Evolutionary conservation across 106 monocot species (phyloP).

Genomic region (Platanthera zijinensis): DNA sequence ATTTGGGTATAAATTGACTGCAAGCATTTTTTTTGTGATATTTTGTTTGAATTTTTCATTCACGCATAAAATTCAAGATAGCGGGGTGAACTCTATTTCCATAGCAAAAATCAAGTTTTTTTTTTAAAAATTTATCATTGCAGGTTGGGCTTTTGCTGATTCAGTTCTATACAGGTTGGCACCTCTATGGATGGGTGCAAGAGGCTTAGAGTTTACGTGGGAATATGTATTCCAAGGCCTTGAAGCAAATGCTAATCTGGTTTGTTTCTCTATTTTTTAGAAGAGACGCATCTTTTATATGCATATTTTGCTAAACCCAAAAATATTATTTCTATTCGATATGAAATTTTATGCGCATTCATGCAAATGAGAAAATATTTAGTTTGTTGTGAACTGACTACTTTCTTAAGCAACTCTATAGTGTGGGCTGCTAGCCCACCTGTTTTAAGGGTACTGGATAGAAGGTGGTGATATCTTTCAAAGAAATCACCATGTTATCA

Average conservation of each 20-base stretch:
- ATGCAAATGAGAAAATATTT: too few relatives aligned
- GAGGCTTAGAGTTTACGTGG: slow-evolving; percentile 76
- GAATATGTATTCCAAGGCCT: slow-evolving; percentile 65
- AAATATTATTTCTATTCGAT: too few relatives aligned
- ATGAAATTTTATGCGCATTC: too few relatives aligned
- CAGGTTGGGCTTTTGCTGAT: slow-evolving; percentile 84
- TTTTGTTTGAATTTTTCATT: not conserved
- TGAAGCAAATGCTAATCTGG: slow-evolving; percentile 78
- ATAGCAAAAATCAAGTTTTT: too few relatives aligned
- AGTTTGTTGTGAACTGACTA: too few relatives aligned
- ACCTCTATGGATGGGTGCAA: slow-evolving; percentile 75
- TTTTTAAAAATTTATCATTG: slow-evolving; percentile 1
- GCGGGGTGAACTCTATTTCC: not conserved
- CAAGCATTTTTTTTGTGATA: not conserved
- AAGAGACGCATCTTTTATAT: too few relatives aligned
- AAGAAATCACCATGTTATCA: not conserved
- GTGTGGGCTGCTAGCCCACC: too few relatives aligned
- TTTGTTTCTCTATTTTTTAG: slow-evolving; percentile 9
- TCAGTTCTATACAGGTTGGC: slow-evolving; percentile 58
- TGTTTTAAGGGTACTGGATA: too few relatives aligned
- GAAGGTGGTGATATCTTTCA: too few relatives aligned
- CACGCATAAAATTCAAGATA: not conserved
- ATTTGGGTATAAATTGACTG: not conserved
- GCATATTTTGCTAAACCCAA: too few relatives aligned
- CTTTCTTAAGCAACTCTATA: too few relatives aligned